These are phyloP conservation scores for Catunica adiposa DNA, from an alignment of 2,329 filamentous ascomycete species.

Conservation along the genomic window DNA sequence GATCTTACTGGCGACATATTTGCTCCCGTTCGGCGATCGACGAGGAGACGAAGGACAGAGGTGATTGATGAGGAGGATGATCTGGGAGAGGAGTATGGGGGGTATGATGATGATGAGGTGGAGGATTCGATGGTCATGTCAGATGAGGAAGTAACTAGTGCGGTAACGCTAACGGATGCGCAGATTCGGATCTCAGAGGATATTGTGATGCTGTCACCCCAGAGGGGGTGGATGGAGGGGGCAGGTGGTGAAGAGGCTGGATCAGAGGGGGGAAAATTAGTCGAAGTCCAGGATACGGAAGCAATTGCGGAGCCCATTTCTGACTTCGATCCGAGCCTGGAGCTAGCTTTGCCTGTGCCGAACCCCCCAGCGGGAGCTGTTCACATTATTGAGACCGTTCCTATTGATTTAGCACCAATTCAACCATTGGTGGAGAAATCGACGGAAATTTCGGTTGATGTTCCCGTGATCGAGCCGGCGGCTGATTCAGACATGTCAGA, in stretches of 20 bases:
- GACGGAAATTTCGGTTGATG: neutral
- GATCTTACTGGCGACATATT: constrained; percentile 14
- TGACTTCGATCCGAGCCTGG: neutral
- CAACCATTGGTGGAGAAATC: neutral
- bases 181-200: constrained; percentile 10
- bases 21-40: constrained; percentile 12
- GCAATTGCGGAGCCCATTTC: neutral
- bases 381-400: neutral
- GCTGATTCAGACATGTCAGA: neutral
- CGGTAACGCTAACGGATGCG: constrained; percentile 7
- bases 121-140: constrained; percentile 10
- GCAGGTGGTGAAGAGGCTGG: neutral
- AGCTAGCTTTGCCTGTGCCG: neutral
- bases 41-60: constrained; percentile 1
- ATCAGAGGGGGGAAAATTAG: constrained; percentile 1
- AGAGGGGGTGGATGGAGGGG: neutral
- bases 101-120: constrained; percentile 7
- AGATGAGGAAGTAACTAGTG: constrained; percentile 14
- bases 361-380: neutral
- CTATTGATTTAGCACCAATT: neutral
- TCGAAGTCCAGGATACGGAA: neutral
- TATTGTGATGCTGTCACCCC: constrained; percentile 11
- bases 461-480: neutral
- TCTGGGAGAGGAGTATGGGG: constrained; percentile 15
- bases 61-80: constrained; percentile 7